phyloP scores from a whole-genome alignment of 1,284 basidiomycete genomes.

The Anthracocystis panici-leucophaei region DNA sequence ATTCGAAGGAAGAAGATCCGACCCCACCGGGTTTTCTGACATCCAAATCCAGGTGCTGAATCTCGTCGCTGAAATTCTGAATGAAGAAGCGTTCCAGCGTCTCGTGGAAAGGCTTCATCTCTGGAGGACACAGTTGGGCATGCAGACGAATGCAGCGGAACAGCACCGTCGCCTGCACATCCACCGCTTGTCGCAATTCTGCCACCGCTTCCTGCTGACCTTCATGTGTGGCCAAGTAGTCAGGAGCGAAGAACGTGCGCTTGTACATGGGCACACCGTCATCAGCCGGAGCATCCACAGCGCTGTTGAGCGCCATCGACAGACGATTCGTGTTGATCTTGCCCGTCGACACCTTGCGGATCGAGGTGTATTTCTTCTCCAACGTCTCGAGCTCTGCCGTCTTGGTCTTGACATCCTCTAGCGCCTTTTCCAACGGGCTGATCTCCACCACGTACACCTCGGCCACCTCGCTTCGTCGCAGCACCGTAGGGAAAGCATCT shows the following conservation, averaged over 20 bases:
- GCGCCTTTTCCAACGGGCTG: conserved; percentile 85
- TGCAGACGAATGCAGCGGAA: conserved; percentile 86
- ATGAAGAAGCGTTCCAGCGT: conserved; percentile 86
- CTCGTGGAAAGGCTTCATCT: conserved; percentile 90
- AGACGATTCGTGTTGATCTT: conserved; percentile 82
- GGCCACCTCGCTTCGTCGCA: conserved; percentile 90
- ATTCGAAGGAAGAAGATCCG: conserved; percentile 16
- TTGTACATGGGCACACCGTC: conserved; percentile 76
- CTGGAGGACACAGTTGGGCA: conserved; percentile 81
- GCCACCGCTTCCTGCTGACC: conserved; percentile 79
- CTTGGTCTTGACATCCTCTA: conserved; percentile 82
- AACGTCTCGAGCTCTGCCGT: conserved; percentile 81
- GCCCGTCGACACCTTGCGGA: conserved; percentile 77
- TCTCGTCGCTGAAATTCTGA: conserved; percentile 90
- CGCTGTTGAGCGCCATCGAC: conserved; percentile 86
- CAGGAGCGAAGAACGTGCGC: conserved; percentile 78
- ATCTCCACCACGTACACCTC: conserved; percentile 81
- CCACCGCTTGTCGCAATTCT: conserved; percentile 79
- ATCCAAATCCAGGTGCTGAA: conserved; percentile 70
- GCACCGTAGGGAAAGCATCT: conserved; percentile 89
- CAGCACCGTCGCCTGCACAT: conserved; percentile 80
- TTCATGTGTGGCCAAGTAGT: conserved; percentile 79
- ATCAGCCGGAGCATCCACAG: conserved; percentile 84
- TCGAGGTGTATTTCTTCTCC: conserved; percentile 78
- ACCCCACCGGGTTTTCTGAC: conserved; percentile 34